Evolutionary conservation across 2,329 filamentous ascomycete genomes (phyloP), one percentile per base, ranked within the genome.

Genomic region (Colletotrichum chrysophilum): DNA sequence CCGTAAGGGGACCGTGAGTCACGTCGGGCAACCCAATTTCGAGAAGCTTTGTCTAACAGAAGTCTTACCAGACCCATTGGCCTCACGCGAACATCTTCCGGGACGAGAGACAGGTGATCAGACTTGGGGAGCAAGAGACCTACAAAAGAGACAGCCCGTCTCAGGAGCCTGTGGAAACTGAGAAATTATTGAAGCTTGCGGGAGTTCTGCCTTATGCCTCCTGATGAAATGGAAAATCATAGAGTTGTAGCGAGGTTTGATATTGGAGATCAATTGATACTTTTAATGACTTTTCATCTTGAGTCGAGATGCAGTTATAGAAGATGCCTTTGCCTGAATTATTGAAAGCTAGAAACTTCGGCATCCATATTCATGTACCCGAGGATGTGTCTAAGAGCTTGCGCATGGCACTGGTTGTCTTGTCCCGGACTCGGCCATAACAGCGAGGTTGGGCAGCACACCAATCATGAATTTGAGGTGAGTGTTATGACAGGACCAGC

Each of bases 31-130:
- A 28, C 14, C n/a, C 10, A n/a, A 14, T n/a, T 14, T 16, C 12
- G 0, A n/a, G 30, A 18, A 2, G 0, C 0, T 21, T 2, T 2
- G 1, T 16, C 58, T 61, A 32, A 61, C 18, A 34, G n/a, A n/a
- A n/a, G 2, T 34, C 10, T n/a, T 32, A 2, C 2, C n/a, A 61
- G 58, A 61, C 58, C 9, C 58, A 61, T 16, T 61, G 58, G 58
- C 58, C 58, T 28, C 28, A 61, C 58, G 58, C 58, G 2, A 61
- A 61, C 30, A 61, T 61, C 18, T 61, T 61, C 18, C 28, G 58
- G 10, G 58, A 61, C n/a, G 30, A 34, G 30, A 26, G 58, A 28
- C 9, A 61, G 3, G 58, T 61, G 2, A 61, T 61, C 1, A 30
- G 58, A 32, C 58, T 61, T 61, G 58, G 58, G 28, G 26, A 34